These are phyloP conservation scores for Hypomyces rosellus DNA, from an alignment of 2,329 filamentous ascomycete species.

Conservation along the genomic window DNA sequence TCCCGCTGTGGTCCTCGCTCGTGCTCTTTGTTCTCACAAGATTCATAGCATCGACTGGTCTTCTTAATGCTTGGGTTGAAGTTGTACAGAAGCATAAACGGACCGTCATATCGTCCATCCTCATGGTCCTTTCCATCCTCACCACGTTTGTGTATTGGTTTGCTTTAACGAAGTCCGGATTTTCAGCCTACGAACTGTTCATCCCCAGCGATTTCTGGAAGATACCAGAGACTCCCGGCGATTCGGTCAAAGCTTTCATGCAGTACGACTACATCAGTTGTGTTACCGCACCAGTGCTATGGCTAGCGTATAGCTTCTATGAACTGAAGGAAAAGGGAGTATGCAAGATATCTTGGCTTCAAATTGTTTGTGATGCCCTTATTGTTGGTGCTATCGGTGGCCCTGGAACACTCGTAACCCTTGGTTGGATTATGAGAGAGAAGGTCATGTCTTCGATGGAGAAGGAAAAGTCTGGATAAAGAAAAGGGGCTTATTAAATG, in stretches of 20 bases:
- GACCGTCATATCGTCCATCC: neutral
- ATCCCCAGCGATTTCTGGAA: conserved; percentile 19
- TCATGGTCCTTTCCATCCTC: conserved; percentile 3
- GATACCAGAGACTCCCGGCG: conserved; percentile 10
- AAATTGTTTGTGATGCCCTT: conserved; percentile 1
- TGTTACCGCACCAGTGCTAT: conserved; percentile 15
- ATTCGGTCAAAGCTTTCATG: conserved; percentile 17
- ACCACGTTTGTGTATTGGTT: conserved; percentile 18
- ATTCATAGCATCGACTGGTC: neutral
- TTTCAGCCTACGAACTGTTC: conserved; percentile 13
- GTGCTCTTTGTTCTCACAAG: conserved; percentile 13
- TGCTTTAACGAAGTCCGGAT: conserved; percentile 2
- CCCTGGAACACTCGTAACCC: conserved; percentile 2
- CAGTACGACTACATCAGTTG: conserved; percentile 24
- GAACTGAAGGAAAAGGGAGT: conserved; percentile 18
- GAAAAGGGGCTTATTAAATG: no score
- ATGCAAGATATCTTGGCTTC: conserved; percentile 4
- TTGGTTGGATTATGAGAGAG: conserved; percentile 9
- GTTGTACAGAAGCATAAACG: neutral
- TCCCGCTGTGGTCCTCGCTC: conserved; percentile 19
- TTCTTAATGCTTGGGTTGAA: neutral
- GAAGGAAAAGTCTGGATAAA: neutral
- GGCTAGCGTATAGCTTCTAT: conserved; percentile 18
- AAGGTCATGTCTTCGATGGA: neutral
- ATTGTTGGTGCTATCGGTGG: conserved; percentile 1